Conservation (phyloP, 164 flowering plant genomes). For the Santalum album region DNA sequence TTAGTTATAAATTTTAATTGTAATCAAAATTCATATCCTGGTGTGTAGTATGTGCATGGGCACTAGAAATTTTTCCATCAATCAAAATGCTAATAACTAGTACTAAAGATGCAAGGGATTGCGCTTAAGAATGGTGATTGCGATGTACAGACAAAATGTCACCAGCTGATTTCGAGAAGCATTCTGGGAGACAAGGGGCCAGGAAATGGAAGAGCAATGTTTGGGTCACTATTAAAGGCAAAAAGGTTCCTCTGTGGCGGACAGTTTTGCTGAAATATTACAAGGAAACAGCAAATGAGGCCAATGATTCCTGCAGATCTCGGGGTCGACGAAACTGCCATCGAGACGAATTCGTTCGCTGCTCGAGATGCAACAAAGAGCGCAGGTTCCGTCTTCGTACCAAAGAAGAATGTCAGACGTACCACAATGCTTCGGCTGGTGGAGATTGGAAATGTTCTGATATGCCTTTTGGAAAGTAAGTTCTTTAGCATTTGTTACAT, state of each 20-base stretch:
- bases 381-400: conserved; percentile 22
- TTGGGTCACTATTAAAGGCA: conserved; percentile 16
- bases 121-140: no score
- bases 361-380: conserved; percentile 17
- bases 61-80: no score
- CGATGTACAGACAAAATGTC: conserved; percentile 9
- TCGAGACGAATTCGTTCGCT: conserved; percentile 28
- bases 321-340: conserved; percentile 11
- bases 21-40: no score
- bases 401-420: conserved; percentile 13
- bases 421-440: conserved; percentile 18
- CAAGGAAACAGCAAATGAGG: conserved; percentile 7
- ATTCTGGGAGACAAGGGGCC: conserved; percentile 8
- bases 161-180: conserved; percentile 23
- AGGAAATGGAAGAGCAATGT: conserved; percentile 18
- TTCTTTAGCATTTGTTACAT: neutral
- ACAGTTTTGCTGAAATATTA: conserved; percentile 24
- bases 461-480: conserved; percentile 15
- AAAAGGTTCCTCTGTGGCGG: conserved; percentile 15
- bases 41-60: no score
- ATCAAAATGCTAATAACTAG: no score
- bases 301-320: neutral
- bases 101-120: no score
- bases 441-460: conserved; percentile 17
- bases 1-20: no score